These are phyloP conservation scores for Epichloe scottii DNA, from an alignment of 2,329 filamentous ascomycete species.

Conservation along the genomic window DNA sequence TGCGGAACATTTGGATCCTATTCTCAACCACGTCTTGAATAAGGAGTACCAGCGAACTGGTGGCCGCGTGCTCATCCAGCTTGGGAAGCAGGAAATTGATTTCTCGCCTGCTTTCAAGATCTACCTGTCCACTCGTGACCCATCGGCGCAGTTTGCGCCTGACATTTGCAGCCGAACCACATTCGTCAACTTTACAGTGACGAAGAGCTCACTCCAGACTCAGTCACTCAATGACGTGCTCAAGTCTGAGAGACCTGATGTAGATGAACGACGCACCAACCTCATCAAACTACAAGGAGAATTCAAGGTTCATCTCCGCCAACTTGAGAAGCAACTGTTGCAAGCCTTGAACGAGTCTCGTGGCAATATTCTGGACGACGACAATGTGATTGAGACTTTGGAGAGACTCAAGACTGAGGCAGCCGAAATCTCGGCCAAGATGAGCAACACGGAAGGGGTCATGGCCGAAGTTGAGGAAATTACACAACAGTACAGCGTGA, in stretches of 20 bases:
- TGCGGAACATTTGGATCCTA: constrained; percentile 90
- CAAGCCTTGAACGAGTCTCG: constrained; percentile 95
- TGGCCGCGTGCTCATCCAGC: constrained; percentile 92
- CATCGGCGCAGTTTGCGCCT: constrained; percentile 87
- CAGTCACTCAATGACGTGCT: constrained; percentile 96
- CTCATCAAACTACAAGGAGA: constrained; percentile 98
- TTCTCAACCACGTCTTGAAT: constrained; percentile 96
- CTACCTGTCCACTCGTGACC: constrained; percentile 89
- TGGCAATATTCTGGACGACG: constrained; percentile 95
- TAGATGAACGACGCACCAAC: constrained; percentile 91
- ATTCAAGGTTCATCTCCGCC: constrained; percentile 94
- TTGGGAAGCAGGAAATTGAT: constrained; percentile 97
- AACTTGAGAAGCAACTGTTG: constrained; percentile 85
- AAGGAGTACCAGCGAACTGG: constrained; percentile 99
- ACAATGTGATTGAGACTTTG: constrained; percentile 94
- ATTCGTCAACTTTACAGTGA: constrained; percentile 98
- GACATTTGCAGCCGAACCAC: constrained; percentile 98
- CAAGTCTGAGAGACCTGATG: constrained; percentile 93
- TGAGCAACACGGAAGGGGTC: constrained; percentile 90
- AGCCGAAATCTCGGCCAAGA: constrained; percentile 90
- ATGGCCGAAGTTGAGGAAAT: constrained; percentile 97
- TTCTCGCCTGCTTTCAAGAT: constrained; percentile 95
- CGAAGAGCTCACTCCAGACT: constrained; percentile 95
- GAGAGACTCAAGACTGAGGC: constrained; percentile 98
- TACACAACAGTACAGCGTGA: constrained; percentile 84